Base-by-base conservation (phyloP, 2,329 filamentous ascomycete genomes). In the Leptographium radiaticola region DNA sequence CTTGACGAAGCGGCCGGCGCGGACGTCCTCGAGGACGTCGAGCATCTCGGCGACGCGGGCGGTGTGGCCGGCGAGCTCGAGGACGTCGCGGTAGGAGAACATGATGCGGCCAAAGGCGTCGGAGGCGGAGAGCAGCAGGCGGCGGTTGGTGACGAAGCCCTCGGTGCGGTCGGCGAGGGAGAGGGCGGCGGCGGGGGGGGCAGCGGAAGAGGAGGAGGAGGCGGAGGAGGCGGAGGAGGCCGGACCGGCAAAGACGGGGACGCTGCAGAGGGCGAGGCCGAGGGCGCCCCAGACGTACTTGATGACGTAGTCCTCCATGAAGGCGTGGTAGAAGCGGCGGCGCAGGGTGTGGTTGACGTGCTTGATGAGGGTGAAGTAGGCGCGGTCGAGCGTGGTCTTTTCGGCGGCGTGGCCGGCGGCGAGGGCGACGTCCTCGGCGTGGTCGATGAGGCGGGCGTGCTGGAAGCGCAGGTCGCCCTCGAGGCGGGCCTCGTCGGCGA, bases 271-370 rank as follows among this genome's bases (percentile, higher is more conserved):
- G 59, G 95, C 69, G 59, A 98, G 76, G 1, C 93, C 93, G 45
- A 98, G 69, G 2, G 93, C 91, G 43, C 93, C 93, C 93, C 93
- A 98, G 70, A 97, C 93, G 67, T 98, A 98, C 69, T 98, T 98
- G 70, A 98, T 95, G 55, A 97, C 89, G 68, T 96, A 98, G 68
- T 98, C 93, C 67, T 98, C 93, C 91, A 97, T 96, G 63, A 98
- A 85, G n/a, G 90, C 91, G 67, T 98, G 91, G 68, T 97, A 97
- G 67, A 98, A 87, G 49, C 93, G 81, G 58, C 88, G 78, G 42
- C 90, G 80, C 57, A 98, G 71, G 59, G 97, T 96, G 64, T 95
- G 84, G 68, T 98, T 98, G 65, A 98, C 91, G 70, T 98, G 93
- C 71, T 96, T 97, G 73, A 98, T 98, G 40, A 98, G 76, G 2